These are phyloP conservation scores for Teunomyces atbi DNA, from an alignment of 805 yeast genomes.

Conservation along the genomic window DNA sequence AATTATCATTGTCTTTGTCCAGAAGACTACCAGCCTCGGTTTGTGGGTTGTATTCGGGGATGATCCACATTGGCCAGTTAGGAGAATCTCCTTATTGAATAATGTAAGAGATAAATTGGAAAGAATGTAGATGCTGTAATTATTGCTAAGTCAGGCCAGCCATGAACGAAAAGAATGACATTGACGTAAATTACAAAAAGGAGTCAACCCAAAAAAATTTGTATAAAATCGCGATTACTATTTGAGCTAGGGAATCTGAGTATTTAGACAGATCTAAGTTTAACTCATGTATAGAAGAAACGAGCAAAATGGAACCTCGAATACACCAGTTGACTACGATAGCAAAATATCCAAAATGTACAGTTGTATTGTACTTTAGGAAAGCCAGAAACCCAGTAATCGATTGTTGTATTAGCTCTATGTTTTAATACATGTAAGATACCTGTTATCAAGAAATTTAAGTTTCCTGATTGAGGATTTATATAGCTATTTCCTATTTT, in stretches of 20 bases:
- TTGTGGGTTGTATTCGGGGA: constrained; percentile 8
- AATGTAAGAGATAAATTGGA: neutral
- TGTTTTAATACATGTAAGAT: neutral
- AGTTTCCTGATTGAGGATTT: constrained; percentile 1
- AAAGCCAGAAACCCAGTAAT: neutral
- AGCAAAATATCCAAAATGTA: neutral
- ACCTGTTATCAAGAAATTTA: constrained; percentile 2
- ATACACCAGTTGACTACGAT: neutral
- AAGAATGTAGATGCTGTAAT: neutral
- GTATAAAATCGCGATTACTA: constrained; percentile 1
- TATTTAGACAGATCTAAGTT: constrained; percentile 3
- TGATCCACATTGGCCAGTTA: constrained; percentile 5
- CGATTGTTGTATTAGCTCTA: neutral
- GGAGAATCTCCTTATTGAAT: neutral
- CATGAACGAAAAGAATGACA: neutral
- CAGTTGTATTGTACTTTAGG: neutral
- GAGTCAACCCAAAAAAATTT: constrained; percentile 2
- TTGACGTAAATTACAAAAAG: constrained; percentile 4
- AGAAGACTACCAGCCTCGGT: neutral
- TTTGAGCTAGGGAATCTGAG: neutral
- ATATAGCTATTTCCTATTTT: neutral
- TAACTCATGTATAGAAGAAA: neutral
- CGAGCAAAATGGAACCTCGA: neutral
- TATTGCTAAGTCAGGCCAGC: neutral
- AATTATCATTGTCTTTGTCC: neutral